Percentiles rank a stretch among this genome's conserved stretches.
Conservation (phyloP, 257 asterid species). For the Anisodus tanguticus region DNA sequence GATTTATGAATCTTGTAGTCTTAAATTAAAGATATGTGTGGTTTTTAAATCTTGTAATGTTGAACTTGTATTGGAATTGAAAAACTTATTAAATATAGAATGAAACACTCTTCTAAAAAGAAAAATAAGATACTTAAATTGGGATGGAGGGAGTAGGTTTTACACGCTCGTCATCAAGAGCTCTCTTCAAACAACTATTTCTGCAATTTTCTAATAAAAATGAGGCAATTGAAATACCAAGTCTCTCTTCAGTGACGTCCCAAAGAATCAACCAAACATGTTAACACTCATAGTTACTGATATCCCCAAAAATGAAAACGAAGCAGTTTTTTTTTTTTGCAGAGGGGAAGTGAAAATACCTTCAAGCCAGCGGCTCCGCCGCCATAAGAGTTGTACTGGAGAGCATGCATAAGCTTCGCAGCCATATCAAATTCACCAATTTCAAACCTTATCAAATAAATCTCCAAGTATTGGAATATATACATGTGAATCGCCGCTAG, state of each 20-base stretch:
- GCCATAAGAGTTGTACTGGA: slow-evolving; percentile 24
- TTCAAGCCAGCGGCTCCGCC: slow-evolving; percentile 26
- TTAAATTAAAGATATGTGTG: no score
- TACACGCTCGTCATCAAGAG: background rate
- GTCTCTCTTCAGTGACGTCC: background rate
- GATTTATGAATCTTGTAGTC: no score
- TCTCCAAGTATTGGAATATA: no score
- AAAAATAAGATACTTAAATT: no score
- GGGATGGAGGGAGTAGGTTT: background rate
- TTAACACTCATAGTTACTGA: background rate
- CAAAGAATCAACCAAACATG: background rate
- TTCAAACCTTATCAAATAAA: no score
- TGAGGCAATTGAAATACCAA: background rate
- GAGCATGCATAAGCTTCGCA: slow-evolving; percentile 9
- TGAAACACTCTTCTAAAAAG: no score
- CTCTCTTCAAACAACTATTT: background rate
- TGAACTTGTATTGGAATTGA: no score
- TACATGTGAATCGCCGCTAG: no score
- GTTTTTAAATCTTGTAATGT: no score
- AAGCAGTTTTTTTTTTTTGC: slow-evolving; percentile 8
- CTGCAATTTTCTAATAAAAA: background rate
- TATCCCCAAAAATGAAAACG: background rate
- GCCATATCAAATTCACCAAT: background rate
- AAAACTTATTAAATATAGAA: no score
- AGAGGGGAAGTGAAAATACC: background rate